Evolutionary conservation across 176 grass and related monocot species (phyloP).

Genomic region (Oryza meyeriana): DNA sequence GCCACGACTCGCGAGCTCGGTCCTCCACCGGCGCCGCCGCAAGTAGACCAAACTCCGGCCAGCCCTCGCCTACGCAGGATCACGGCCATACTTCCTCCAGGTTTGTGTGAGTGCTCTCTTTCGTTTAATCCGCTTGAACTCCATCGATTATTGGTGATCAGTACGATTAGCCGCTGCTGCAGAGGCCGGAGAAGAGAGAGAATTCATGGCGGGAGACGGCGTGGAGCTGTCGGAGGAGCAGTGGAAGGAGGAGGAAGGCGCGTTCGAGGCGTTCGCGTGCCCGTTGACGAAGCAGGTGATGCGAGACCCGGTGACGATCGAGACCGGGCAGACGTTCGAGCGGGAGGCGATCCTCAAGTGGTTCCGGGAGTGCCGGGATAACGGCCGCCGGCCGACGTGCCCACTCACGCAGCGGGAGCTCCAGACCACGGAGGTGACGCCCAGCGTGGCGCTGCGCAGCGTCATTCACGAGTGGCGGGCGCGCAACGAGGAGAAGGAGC

Average conservation of each 20-base stretch:
- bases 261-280: slow-evolving; percentile 85
- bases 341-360: slow-evolving; percentile 85
- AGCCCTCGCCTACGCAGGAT: neutral
- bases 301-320: slow-evolving; percentile 73
- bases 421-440: slow-evolving; percentile 44
- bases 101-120: too few relatives aligned
- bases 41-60: too few relatives aligned
- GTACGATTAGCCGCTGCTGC: too few relatives aligned
- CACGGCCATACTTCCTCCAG: too few relatives aligned
- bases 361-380: slow-evolving; percentile 82
- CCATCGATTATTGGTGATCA: too few relatives aligned
- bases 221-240: slow-evolving; percentile 36
- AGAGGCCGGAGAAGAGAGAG: too few relatives aligned
- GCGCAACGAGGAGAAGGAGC: slow-evolving; percentile 64
- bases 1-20: neutral
- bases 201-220: neutral
- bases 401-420: slow-evolving; percentile 70
- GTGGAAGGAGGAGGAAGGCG: slow-evolving; percentile 43
- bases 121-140: too few relatives aligned
- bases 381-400: slow-evolving; percentile 58
- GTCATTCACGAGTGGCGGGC: slow-evolving; percentile 80
- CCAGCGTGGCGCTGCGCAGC: slow-evolving; percentile 67
- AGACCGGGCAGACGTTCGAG: slow-evolving; percentile 88
- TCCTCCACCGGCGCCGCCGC: too few relatives aligned
- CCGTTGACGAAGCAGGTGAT: slow-evolving; percentile 78